A percentile compares a stretch with the other conserved stretches of the same genome.
phyloP scores from a whole-genome alignment of 345 rosid genomes.

The Hirschfeldia incana region DNA sequence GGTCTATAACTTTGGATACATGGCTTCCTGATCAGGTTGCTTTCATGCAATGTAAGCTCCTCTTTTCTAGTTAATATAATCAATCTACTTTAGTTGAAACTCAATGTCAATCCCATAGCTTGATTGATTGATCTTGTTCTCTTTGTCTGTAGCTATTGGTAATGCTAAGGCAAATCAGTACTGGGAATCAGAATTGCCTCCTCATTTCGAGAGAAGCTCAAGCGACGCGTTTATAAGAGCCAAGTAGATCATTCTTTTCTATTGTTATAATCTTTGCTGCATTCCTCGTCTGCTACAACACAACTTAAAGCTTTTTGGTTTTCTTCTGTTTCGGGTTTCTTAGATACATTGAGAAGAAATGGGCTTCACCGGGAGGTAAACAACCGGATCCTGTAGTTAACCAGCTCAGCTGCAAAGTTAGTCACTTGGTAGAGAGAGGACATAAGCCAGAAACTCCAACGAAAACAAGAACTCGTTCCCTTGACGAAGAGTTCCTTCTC shows the following conservation, averaged over 20 bases:
- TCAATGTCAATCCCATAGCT: neutral
- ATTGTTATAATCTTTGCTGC: neutral
- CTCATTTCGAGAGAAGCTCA: constrained; percentile 66
- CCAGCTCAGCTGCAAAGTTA: constrained; percentile 27
- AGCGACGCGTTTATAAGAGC: constrained; percentile 73
- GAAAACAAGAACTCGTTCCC: constrained; percentile 59
- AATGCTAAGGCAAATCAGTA: constrained; percentile 74
- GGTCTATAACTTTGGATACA: constrained; percentile 92
- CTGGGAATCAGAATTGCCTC: constrained; percentile 98
- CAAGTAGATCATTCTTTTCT: constrained; percentile 54
- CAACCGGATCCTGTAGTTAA: constrained; percentile 38
- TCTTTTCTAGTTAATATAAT: neutral
- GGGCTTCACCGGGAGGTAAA: constrained; percentile 50
- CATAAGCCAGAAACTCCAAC: constrained; percentile 33
- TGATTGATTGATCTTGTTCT: constrained; percentile 2
- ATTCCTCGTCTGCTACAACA: neutral
- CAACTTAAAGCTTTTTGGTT: constrained; percentile 4
- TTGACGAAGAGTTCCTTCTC: constrained; percentile 61
- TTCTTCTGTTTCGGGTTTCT: neutral
- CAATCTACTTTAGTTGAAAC: constrained; percentile 8
- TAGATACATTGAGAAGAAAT: constrained; percentile 79
- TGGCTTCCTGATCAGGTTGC: constrained; percentile 98
- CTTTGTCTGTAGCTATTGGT: constrained; percentile 61
- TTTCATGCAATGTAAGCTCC: constrained; percentile 72
- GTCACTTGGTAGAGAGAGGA: constrained; percentile 34